Conservation (phyloP, 164 flowering plant genomes). For the Cinnamomum micranthum region DNA sequence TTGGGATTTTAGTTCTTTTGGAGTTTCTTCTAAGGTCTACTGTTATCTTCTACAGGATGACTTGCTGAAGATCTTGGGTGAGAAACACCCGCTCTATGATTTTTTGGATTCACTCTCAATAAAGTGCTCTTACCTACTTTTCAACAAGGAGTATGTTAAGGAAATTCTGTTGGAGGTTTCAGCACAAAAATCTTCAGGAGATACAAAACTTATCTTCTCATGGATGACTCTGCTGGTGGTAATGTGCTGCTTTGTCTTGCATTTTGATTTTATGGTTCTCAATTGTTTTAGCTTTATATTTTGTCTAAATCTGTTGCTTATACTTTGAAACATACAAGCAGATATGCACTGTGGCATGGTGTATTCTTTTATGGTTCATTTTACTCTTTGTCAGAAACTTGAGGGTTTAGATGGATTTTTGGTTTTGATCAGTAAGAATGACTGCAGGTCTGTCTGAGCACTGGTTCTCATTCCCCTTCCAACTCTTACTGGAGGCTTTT, state of each 20-base stretch:
- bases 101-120: slow-evolving; percentile 64
- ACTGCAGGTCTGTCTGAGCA: no score
- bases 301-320: not conserved
- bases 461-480: no score
- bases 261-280: not conserved
- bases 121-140: slow-evolving; percentile 79
- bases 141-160: slow-evolving; percentile 86
- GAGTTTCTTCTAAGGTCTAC: not conserved
- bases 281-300: not conserved
- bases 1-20: not conserved
- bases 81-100: slow-evolving; percentile 78
- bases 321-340: not conserved
- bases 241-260: slow-evolving; percentile 15
- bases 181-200: slow-evolving; percentile 54
- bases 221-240: slow-evolving; percentile 91
- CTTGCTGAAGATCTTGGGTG: slow-evolving; percentile 72
- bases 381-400: not conserved
- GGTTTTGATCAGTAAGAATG: no score
- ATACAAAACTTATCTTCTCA: slow-evolving; percentile 36
- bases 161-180: slow-evolving; percentile 60
- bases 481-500: no score
- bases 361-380: not conserved
- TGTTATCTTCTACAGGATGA: slow-evolving; percentile 59
- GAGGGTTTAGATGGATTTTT: no score
- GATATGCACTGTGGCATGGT: not conserved